Evolutionary conservation across 1,139 yeast species (phyloP).

Genomic region (Kluyveromyces sp.): DNA sequence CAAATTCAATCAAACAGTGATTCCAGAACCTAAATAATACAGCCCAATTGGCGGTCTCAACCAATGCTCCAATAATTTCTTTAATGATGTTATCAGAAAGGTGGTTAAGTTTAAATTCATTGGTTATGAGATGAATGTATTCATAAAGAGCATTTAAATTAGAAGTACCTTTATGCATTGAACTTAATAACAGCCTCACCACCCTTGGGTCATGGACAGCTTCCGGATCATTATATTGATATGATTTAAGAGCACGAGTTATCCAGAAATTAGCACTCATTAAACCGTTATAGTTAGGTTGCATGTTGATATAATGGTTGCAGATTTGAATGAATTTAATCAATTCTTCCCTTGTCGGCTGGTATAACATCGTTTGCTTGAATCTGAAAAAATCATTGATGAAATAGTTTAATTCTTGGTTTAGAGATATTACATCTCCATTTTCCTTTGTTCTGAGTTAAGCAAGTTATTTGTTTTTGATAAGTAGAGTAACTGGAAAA

Average conservation of each 20-base stretch:
- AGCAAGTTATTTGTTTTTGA: not conserved
- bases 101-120: conserved; percentile 5
- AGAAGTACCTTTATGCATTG: conserved; percentile 12
- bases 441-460: not conserved
- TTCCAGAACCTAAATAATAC: conserved; percentile 21
- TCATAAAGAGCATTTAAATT: conserved; percentile 16
- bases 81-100: conserved; percentile 10
- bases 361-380: conserved; percentile 16
- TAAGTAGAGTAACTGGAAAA: conserved; percentile 4
- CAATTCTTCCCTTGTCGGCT: conserved; percentile 18
- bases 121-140: conserved; percentile 14
- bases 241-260: conserved; percentile 13
- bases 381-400: conserved; percentile 4
- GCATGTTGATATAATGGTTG: conserved; percentile 4
- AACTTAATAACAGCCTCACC: conserved; percentile 13
- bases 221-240: conserved; percentile 10
- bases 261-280: conserved; percentile 13
- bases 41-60: conserved; percentile 16
- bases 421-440: not conserved
- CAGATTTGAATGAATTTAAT: conserved; percentile 14
- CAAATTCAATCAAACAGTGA: not conserved
- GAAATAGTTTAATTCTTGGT: not conserved
- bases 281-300: conserved; percentile 6
- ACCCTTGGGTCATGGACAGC: conserved; percentile 16
- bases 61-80: conserved; percentile 14